Percentiles rank a stretch among this genome's conserved stretches.
Evolutionary conservation across 352 stramenopile species (phyloP).

Genomic region (Globisporangium irregulare): DNA sequence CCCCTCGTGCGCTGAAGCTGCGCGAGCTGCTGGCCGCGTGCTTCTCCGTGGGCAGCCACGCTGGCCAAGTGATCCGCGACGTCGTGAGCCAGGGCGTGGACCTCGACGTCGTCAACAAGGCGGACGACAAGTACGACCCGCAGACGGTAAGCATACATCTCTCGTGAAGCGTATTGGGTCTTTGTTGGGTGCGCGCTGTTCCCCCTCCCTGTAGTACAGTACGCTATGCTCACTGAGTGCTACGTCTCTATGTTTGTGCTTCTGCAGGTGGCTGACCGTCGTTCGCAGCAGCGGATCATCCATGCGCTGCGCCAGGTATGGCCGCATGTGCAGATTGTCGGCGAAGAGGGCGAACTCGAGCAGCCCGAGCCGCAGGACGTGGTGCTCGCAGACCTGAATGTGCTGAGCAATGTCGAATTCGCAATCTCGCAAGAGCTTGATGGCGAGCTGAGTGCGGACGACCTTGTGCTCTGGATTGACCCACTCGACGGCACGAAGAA

Average conservation of each 20-base stretch:
- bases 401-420: conserved; percentile 23
- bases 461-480: conserved; percentile 79
- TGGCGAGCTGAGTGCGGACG: conserved; percentile 27
- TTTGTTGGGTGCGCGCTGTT: not conserved
- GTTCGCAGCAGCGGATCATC: conserved; percentile 71
- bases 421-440: conserved; percentile 18
- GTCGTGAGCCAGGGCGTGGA: conserved; percentile 50
- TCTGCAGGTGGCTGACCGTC: conserved; percentile 52
- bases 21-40: conserved; percentile 52
- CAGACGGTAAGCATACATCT: conserved; percentile 39
- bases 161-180: not conserved
- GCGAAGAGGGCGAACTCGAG: conserved; percentile 69
- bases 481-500: conserved; percentile 78
- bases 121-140: conserved; percentile 67
- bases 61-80: conserved; percentile 65
- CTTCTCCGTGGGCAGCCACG: conserved; percentile 47
- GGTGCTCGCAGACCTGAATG: conserved; percentile 40
- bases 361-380: conserved; percentile 40
- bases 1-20: conserved; percentile 22
- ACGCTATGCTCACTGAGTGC: not conserved
- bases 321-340: conserved; percentile 52
- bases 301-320: conserved; percentile 54
- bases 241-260: not conserved
- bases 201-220: not conserved
- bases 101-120: conserved; percentile 75